Evolutionary conservation across 148 eudicot species (phyloP).

Genomic region (Arbutus unedo): DNA sequence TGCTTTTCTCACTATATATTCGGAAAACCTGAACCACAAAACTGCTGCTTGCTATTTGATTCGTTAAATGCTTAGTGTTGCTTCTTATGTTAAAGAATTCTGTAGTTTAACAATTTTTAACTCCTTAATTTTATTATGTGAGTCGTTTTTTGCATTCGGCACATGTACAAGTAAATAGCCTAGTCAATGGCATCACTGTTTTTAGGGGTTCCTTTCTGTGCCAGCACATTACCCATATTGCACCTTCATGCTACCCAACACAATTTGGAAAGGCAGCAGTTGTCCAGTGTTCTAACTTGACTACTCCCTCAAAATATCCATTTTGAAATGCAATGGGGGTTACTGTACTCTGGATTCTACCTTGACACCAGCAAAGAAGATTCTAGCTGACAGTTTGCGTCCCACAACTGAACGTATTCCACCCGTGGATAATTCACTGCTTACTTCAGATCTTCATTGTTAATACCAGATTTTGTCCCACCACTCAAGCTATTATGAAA

Average conservation of each 20-base stretch:
- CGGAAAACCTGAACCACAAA: neutral
- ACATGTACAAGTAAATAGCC: neutral
- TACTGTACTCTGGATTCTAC: neutral
- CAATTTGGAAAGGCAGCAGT: neutral
- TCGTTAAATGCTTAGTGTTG: neutral
- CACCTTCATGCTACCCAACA: neutral
- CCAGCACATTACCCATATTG: neutral
- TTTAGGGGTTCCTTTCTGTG: constrained; percentile 2
- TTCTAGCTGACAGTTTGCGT: neutral
- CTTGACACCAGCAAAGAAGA: constrained; percentile 1
- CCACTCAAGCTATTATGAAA: too few relatives aligned
- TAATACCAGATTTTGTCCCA: too few relatives aligned
- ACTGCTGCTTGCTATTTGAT: neutral
- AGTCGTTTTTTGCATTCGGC: neutral
- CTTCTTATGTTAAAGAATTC: neutral
- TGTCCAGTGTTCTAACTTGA: neutral
- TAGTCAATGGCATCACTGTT: neutral
- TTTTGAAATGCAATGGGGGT: neutral
- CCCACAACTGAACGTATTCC: neutral
- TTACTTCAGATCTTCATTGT: neutral
- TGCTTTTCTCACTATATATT: neutral
- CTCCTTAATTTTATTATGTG: neutral
- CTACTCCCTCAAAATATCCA: neutral
- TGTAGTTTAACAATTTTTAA: neutral
- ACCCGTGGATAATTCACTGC: neutral